These are phyloP conservation scores for Tylopilus sp. DNA, from an alignment of 1,284 basidiomycete species.

Conservation along the genomic window DNA sequence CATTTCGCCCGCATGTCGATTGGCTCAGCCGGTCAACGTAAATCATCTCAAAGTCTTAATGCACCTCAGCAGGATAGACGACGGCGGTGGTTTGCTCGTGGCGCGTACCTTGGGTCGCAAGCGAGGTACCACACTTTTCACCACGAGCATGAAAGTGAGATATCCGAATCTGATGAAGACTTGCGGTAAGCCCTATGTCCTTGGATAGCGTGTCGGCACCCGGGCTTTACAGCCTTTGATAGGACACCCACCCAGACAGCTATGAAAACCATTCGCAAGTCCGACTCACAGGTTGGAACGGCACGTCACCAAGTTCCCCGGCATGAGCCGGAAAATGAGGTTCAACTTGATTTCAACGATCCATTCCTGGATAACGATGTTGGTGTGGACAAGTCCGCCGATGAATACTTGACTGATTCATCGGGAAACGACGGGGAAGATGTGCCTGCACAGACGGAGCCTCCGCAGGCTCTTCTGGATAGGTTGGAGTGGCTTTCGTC, in stretches of 20 bases:
- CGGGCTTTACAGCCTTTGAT: constrained; percentile 4
- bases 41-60: background rate
- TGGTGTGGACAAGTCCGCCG: constrained; percentile 1
- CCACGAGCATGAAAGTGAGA: background rate
- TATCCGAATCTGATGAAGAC: background rate
- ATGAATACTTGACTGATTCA: background rate
- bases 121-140: background rate
- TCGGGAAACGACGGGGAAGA: constrained; percentile 15
- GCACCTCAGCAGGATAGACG: constrained; percentile 9
- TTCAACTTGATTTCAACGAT: background rate
- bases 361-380: constrained; percentile 3
- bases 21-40: constrained; percentile 9
- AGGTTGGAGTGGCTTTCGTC: constrained; percentile 20
- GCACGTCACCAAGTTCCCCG: constrained; percentile 1
- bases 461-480: constrained; percentile 24
- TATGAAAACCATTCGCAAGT: constrained; percentile 11
- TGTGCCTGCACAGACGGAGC: constrained; percentile 4
- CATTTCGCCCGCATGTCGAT: constrained; percentile 26
- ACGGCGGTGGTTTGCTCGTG: constrained; percentile 22
- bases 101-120: constrained; percentile 9
- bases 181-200: constrained; percentile 11
- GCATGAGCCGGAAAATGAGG: constrained; percentile 9
- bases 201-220: background rate
- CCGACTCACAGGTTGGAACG: background rate
- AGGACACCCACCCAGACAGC: constrained; percentile 10